Base-by-base conservation (phyloP, 495 filamentous ascomycete species). In the Penicillium coffeae region DNA sequence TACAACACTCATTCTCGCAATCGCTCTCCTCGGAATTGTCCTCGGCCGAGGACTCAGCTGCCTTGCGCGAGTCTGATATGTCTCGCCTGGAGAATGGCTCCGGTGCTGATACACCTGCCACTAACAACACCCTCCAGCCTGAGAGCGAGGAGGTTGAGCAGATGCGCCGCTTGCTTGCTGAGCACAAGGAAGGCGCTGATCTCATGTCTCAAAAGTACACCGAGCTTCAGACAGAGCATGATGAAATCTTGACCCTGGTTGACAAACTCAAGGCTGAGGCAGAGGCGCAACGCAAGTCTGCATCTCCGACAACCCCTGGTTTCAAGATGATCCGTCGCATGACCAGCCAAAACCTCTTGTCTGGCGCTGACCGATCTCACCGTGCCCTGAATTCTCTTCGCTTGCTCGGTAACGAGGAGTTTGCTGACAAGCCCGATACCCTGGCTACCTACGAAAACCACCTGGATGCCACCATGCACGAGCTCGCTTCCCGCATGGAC, bases 21-120 rank as follows among this genome's bases (percentile, higher is more conserved):
- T 95, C 91, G 69, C 88, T 96, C 63, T 96, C 88, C 51, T 91
- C 90, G 82, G 91, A 96, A 70, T 83, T 95, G 68, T 96, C 89
- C 72, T 96, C 86, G 74, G 89, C 77, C 81, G 87, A 85, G 82
- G 89, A 86, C 64, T 90, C 88, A 63, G 83, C 81, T 56, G 76
- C 78, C 63, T 82, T 82, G 57, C 72, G 74, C 59, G 77, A 84
- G 58, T 74, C 82, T 56, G 78, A 84, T 65, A 69, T 71, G 47
- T 53, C 65, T 19, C 66, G 60, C 20, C 49, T 67, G 25, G 64
- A 69, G 27, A 54, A 36, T 19, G 45, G 21, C 18, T 48, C 45
- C 1, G 37, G 12, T 10, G 16, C 50, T 10, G 42, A 47, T n/a
- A 53, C 51, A 1, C 52, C 60, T 15, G 47, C 49, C 8, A 64